These are phyloP conservation scores for Penicillium sp. DNA, from an alignment of 2,329 filamentous ascomycete genomes.

Conservation along the genomic window DNA sequence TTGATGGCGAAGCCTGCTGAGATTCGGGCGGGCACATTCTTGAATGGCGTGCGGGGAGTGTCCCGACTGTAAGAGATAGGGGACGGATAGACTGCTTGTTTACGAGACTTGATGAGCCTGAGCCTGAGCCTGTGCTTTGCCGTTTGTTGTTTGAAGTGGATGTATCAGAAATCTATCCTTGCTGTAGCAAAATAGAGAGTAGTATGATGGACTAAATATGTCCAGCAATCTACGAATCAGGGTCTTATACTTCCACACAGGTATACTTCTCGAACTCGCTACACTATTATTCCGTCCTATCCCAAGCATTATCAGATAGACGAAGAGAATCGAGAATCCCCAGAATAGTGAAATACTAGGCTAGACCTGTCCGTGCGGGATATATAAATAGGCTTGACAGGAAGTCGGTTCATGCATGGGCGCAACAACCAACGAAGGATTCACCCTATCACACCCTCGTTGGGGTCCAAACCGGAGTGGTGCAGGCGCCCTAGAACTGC, in stretches of 20 bases:
- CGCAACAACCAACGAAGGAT: neutral
- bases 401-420: neutral
- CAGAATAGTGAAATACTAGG: neutral
- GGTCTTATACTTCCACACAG: neutral
- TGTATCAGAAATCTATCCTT: neutral
- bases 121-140: neutral
- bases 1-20: conserved; percentile 34
- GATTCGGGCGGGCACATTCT: conserved; percentile 31
- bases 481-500: conserved; percentile 14
- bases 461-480: conserved; percentile 3
- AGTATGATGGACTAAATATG: neutral
- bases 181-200: neutral
- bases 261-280: neutral
- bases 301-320: neutral
- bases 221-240: neutral
- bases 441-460: conserved; percentile 5
- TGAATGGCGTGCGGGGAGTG: conserved; percentile 31
- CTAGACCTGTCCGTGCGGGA: neutral
- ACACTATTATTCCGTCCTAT: neutral
- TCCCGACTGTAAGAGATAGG: conserved; percentile 28
- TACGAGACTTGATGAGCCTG: neutral
- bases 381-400: conserved; percentile 6
- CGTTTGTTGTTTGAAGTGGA: neutral
- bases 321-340: neutral
- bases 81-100: neutral